Base-by-base conservation (phyloP, 371 early-diverging fungal species). In the Mortierella sp. region DNA sequence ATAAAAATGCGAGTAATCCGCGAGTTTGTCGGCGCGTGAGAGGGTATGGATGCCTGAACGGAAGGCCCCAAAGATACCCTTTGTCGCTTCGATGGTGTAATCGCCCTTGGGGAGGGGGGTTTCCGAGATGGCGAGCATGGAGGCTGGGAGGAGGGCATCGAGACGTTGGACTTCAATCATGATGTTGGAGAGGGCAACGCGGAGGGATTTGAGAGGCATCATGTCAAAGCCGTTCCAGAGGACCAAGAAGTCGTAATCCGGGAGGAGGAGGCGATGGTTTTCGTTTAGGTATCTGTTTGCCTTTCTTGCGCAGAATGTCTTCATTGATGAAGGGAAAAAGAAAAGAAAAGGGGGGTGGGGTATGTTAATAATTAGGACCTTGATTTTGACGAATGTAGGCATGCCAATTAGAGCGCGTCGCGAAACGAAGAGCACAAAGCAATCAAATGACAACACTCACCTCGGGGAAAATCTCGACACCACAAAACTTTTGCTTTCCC, bases 211-310 rank as follows among this genome's bases (percentile, higher is more conserved):
- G 13, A 85, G 19, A 4, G 85, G 85, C 85, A 85, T 85, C 85
- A 81, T 85, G n/a, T 85, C 85, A 57, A 85, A 85, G 1, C 79
- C 85, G 48, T 85, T 85, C 85, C 85, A 85, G 68, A 85, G 85
- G 1, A 85, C 82, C 8, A 85, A 48, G 42, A 85, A 85, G 60
- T 85, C 85, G 63, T 85, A 85, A 70, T 81, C 82, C 3, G 85
- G 79, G 7, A 85, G 74, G 1, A 85, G 73, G 26, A 85, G 72
- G 28, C 75, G 80, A 0, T 55, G 63, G 8, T 73, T 74, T 48
- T 85, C 85, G 21, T 81, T 85, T 72, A 85, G 26, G 57, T 79
- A 85, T 26, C 85, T 80, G 44, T 85, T 85, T 26, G 85, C 85
- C 55, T 85, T 85, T 24, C 85, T 73, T 2, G 80, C 80, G 16